phyloP scores from a whole-genome alignment of 1,284 basidiomycete genomes.

The Porodaedalea pini region DNA sequence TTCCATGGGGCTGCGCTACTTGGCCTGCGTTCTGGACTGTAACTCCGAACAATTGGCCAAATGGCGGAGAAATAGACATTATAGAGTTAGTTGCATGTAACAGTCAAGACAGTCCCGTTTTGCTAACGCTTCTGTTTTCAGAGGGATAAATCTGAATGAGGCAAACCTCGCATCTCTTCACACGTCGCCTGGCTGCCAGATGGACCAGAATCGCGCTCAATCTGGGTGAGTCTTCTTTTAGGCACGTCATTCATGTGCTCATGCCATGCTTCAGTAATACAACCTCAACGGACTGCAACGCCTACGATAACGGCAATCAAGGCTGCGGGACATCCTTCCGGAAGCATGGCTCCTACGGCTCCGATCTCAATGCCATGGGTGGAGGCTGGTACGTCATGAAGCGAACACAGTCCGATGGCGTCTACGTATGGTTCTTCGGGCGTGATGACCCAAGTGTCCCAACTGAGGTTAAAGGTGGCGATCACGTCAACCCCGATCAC shows the following conservation, averaged over 20 bases:
- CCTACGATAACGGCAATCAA: slow-evolving; percentile 32
- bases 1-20: slow-evolving; percentile 27
- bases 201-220: slow-evolving; percentile 21
- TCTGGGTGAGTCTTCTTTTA: slow-evolving; percentile 25
- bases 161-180: slow-evolving; percentile 31
- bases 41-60: slow-evolving; percentile 27
- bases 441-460: slow-evolving; percentile 26
- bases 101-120: not conserved
- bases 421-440: slow-evolving; percentile 32
- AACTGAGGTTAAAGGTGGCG: slow-evolving; percentile 26
- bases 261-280: not conserved
- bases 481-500: slow-evolving; percentile 23
- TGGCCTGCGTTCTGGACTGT: slow-evolving; percentile 42
- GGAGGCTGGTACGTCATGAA: slow-evolving; percentile 31
- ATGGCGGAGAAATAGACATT: slow-evolving; percentile 25
- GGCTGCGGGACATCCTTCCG: slow-evolving; percentile 37
- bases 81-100: not conserved
- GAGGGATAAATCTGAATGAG: slow-evolving; percentile 20
- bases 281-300: slow-evolving; percentile 30
- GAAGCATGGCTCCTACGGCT: slow-evolving; percentile 27
- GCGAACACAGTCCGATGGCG: slow-evolving; percentile 24
- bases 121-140: not conserved
- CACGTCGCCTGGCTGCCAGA: slow-evolving; percentile 28
- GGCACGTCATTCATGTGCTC: not conserved
- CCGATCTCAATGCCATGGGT: slow-evolving; percentile 29